A percentile compares a stretch with the other conserved stretches of the same genome.
These are phyloP conservation scores for Abrus precatorius DNA, from an alignment of 306 rosid species.

Conservation along the genomic window DNA sequence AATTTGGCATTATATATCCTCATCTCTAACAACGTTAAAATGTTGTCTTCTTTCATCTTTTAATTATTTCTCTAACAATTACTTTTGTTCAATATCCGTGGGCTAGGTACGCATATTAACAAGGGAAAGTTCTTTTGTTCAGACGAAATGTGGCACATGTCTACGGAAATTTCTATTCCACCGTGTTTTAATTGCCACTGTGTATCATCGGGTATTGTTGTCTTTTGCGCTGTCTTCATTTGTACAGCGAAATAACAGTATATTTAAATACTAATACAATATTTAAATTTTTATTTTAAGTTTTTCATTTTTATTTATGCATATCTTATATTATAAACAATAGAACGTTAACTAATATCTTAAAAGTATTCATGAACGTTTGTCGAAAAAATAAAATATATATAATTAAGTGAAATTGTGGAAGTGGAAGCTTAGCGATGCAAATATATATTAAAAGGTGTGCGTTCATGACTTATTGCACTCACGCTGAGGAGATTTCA, in stretches of 20 bases:
- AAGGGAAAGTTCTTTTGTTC: constrained; percentile 31
- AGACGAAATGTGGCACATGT: constrained; percentile 5
- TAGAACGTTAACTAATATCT: too few relatives aligned
- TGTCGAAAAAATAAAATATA: too few relatives aligned
- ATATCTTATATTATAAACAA: too few relatives aligned
- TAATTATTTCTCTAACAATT: not conserved
- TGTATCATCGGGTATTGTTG: not conserved
- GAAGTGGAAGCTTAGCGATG: not conserved
- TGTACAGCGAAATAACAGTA: not conserved
- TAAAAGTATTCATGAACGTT: too few relatives aligned
- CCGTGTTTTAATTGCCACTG: not conserved
- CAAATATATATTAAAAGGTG: constrained; percentile 9
- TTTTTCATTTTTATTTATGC: not conserved
- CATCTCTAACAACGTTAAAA: not conserved
- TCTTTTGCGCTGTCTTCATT: not conserved
- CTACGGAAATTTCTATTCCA: constrained; percentile 12
- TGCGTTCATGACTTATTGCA: constrained; percentile 49
- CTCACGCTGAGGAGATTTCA: constrained; percentile 56
- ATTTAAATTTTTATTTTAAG: too few relatives aligned
- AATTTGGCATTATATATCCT: not conserved
- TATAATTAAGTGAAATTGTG: not conserved
- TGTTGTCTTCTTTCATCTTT: constrained; percentile 14
- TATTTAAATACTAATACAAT: too few relatives aligned
- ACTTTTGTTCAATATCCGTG: not conserved
- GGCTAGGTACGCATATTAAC: constrained; percentile 27